Evolutionary conservation across 352 stramenopile genomes (phyloP).

Genomic region (Phytophthora hybrid): DNA sequence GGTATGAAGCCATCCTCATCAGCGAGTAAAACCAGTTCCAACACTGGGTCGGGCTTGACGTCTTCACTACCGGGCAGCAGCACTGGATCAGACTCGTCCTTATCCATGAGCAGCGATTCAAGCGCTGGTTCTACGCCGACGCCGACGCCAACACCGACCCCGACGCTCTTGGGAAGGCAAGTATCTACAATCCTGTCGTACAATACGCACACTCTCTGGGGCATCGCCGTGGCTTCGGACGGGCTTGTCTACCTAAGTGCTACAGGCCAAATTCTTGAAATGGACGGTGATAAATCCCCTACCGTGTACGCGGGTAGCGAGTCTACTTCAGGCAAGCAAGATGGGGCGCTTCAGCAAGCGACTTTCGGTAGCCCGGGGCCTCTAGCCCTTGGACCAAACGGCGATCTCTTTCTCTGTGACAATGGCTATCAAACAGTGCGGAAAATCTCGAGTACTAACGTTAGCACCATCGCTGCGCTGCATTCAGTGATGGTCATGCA

Average conservation of each 20-base stretch:
- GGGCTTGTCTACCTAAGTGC: not conserved
- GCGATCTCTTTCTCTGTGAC: too few species aligned
- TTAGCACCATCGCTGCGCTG: not conserved
- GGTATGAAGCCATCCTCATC: not conserved
- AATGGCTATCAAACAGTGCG: too few species aligned
- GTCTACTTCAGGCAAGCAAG: too few species aligned
- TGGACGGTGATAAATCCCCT: too few species aligned
- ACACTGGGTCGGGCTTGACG: not conserved
- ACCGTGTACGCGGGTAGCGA: too few species aligned
- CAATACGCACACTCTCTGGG: not conserved
- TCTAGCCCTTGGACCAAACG: not conserved
- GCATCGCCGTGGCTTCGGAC: not conserved
- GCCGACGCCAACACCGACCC: too few species aligned
- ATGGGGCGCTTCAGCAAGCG: too few species aligned
- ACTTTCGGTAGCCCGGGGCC: not conserved
- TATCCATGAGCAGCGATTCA: not conserved
- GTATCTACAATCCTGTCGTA: not conserved
- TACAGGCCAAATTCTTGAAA: not conserved
- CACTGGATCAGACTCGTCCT: too few species aligned
- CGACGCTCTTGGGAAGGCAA: too few species aligned
- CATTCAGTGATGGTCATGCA: too few species aligned
- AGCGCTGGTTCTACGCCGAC: not conserved
- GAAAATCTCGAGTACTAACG: not conserved
- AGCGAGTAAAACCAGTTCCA: not conserved
- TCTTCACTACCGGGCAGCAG: too few species aligned